These are phyloP conservation scores for Amaranthus tricolor DNA, from an alignment of 179 eudicot genomes.

Conservation along the genomic window DNA sequence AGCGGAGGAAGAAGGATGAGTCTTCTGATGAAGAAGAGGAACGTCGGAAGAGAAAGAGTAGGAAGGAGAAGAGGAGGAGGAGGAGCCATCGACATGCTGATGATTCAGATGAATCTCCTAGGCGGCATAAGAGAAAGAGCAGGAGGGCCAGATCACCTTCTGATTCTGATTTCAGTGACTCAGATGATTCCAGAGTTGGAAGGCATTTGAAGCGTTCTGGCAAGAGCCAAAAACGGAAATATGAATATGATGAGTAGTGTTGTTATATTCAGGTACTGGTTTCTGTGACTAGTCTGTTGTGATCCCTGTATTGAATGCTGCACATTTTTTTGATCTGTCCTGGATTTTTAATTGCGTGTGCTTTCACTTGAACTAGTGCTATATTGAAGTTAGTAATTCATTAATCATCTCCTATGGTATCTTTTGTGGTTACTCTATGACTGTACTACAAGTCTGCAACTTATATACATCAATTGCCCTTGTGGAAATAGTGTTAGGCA, in stretches of 20 bases:
- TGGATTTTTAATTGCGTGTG: background rate
- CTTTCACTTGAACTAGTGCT: background rate
- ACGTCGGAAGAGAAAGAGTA: constrained; percentile 54
- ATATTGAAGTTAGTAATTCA: background rate
- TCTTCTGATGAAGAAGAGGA: constrained; percentile 71
- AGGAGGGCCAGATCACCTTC: constrained; percentile 54
- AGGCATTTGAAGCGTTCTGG: constrained; percentile 62
- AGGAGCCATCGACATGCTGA: constrained; percentile 65
- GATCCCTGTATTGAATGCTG: background rate
- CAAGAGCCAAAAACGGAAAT: constrained; percentile 58
- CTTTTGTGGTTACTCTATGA: background rate
- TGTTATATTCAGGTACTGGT: constrained; percentile 20
- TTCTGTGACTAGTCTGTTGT: background rate
- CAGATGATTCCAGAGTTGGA: constrained; percentile 65
- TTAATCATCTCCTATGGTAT: background rate
- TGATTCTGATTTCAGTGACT: constrained; percentile 58
- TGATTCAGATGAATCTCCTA: constrained; percentile 52
- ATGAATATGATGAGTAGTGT: constrained; percentile 35
- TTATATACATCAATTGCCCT: background rate
- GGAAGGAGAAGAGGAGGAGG: constrained; percentile 76
- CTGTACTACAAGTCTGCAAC: background rate
- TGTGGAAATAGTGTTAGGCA: background rate
- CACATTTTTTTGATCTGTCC: background rate
- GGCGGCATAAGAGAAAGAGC: constrained; percentile 58
- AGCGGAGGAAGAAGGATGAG: constrained; percentile 62